Evolutionary conservation across 2,329 filamentous ascomycete species (phyloP), one percentile per base, ranked within the genome.

Genomic region (Aspergillus versicolor): DNA sequence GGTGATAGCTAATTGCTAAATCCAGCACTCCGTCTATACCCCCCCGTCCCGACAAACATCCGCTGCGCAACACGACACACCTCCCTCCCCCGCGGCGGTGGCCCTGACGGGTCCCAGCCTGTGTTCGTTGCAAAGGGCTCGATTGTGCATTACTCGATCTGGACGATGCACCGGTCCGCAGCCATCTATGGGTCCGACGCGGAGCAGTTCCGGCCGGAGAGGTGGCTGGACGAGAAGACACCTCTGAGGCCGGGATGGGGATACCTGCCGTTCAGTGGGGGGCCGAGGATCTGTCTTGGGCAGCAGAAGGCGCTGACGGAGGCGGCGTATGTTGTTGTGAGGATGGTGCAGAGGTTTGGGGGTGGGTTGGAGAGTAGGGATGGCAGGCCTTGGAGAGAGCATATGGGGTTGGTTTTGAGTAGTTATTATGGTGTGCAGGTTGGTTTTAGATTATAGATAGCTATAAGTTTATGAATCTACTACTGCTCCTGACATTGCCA

Each of bases 301-400:
- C 88, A 93, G 79, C 88, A 92, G 72, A 92, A 92, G 70, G 90
- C 90, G 15, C 75, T 92, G 48, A 91, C 88, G 0, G 88, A 92
- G 78, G 67, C 72, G 7, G 68, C 70, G 0, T 92, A 92, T 70
- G 86, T 88, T 12, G 80, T 91, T 60, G 86, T 87, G 30, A 79
- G 90, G 44, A 67, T 93, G 63, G 84, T 92, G 68, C 90, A 93
- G 77, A 80, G 82, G 22, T 93, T 88, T 68, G 84, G 86, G 52
- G 74, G 79, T 13, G 77, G 24, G 24, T 27, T 91, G 5, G 82
- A 85, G 66, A 68, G 15, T 2, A 32, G 44, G 44, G 44, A 47
- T 19, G 24, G 19, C 4, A 47, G 30, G 24, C 44, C 44, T 6
- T 47, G 44, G 44, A 32, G 24, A 15, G 44, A 47, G 27, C 24